Base-by-base conservation (phyloP, 139 green algal genomes). In the Dunaliella primolecta region DNA sequence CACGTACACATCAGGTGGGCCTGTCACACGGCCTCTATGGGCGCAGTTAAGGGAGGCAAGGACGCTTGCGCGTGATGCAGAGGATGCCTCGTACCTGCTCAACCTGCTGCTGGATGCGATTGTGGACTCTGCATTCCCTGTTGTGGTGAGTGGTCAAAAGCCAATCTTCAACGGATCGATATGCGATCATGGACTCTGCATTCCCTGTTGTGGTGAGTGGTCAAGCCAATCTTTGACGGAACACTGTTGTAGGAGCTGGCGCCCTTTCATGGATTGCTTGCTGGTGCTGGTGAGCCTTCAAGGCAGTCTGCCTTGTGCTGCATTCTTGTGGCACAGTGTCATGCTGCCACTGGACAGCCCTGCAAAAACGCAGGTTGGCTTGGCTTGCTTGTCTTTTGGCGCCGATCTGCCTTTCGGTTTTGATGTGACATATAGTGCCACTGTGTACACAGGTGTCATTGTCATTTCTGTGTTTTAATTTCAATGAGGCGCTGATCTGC, bases 1-100 rank as follows among this genome's bases (percentile, higher is more conserved):
- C 46, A 15, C 46, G 15, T 15, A 15, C 46, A 31, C 29, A 21
- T 34, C 36, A 82, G 77, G 77, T 30, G 35, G 35, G 2, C 20
- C 20, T 11, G 77, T 82, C 34, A 70, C 36, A 35, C 77, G 35
- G 35, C 77, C 77, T 34, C 35, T 82, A 35, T 36, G 38, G 23
- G 27, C 38, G 34, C 77, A 70, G 35, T 24, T 82, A 36, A 1
- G 77, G 7, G 77, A 31, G 7, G 32, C 77, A 31, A 1, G 29
- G 34, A 82, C 35, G 1, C 35, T 82, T 3, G 77, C 35, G 1
- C 34, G 77, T 30, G 35, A 82, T 27, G 36, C 35, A 35, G 34
- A 33, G 35, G 77, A 82, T 35, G 35, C 77, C 23, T 82, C 77
- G 35, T 70, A 71, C 34, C 77, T 82, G 35, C 77, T 82, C 2